Evolutionary conservation across 768 basidiomycete species (phyloP).

Genomic region (Cystofilobasidium bisporidii): DNA sequence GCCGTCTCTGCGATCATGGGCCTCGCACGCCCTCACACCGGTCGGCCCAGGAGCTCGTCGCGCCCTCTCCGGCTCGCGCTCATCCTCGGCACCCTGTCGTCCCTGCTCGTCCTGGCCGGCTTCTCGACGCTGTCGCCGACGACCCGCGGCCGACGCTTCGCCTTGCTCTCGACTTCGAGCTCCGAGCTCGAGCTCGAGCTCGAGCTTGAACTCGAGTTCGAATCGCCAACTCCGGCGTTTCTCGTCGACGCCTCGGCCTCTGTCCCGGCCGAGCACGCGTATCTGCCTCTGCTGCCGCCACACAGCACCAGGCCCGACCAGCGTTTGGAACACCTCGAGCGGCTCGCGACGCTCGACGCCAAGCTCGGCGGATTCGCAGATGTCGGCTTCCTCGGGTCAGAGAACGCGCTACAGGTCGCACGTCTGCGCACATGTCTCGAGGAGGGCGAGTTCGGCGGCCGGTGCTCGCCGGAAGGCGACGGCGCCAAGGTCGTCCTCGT

Average conservation of each 20-base stretch:
- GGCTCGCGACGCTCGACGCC: background rate
- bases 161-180: background rate
- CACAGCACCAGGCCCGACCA: background rate
- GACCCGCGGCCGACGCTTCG: background rate
- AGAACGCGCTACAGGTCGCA: background rate
- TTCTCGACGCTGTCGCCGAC: background rate
- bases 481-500: slow-evolving; percentile 9
- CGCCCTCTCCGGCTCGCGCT: background rate
- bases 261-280: background rate
- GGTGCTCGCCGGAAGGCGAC: background rate
- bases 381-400: background rate
- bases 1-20: no score
- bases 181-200: background rate
- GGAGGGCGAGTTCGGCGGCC: background rate
- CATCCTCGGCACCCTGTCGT: background rate
- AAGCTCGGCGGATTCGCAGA: background rate
- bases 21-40: no score
- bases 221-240: background rate
- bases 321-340: background rate
- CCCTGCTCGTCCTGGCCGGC: background rate
- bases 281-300: background rate
- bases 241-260: background rate
- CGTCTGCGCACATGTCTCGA: background rate
- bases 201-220: no score
- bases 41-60: no score